phyloP scores from a whole-genome alignment of 495 filamentous ascomycete species.

The Penicillium paxilli region DNA sequence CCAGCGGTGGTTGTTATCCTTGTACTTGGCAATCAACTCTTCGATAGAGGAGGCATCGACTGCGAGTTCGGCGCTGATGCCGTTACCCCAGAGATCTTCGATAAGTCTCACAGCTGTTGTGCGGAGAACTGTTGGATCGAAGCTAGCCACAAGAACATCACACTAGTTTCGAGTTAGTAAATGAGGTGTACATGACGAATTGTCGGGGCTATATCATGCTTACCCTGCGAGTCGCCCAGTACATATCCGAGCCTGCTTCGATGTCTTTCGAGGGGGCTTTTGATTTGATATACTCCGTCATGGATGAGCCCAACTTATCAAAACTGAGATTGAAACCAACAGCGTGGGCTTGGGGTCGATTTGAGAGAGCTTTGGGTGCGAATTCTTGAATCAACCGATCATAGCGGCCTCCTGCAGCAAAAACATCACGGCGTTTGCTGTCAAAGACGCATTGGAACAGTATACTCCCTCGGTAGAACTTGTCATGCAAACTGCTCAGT shows the following conservation, averaged over 20 bases:
- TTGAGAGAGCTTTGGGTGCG: conserved; percentile 39
- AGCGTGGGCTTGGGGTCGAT: conserved; percentile 57
- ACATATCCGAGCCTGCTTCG: conserved; percentile 46
- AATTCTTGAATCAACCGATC: conserved; percentile 72
- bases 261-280: conserved; percentile 69
- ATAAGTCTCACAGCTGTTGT: conserved; percentile 73
- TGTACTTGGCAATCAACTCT: conserved; percentile 65
- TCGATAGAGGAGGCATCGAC: conserved; percentile 71
- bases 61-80: conserved; percentile 89
- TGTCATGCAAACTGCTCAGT: conserved; percentile 86
- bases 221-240: conserved; percentile 66
- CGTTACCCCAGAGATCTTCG: conserved; percentile 76
- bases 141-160: conserved; percentile 86
- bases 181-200: neutral
- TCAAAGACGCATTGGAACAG: conserved; percentile 93
- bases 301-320: conserved; percentile 70
- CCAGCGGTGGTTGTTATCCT: conserved; percentile 80
- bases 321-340: conserved; percentile 93
- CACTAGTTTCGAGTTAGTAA: conserved; percentile 51
- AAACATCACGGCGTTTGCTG: conserved; percentile 77
- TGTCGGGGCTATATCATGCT: conserved; percentile 18
- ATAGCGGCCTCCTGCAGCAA: conserved; percentile 93
- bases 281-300: conserved; percentile 64
- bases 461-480: conserved; percentile 85
- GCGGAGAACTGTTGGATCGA: conserved; percentile 74